These are phyloP conservation scores for Cyanidiococcus yangmingshanensis DNA, from an alignment of 23 red algal genomes.

Conservation along the genomic window DNA sequence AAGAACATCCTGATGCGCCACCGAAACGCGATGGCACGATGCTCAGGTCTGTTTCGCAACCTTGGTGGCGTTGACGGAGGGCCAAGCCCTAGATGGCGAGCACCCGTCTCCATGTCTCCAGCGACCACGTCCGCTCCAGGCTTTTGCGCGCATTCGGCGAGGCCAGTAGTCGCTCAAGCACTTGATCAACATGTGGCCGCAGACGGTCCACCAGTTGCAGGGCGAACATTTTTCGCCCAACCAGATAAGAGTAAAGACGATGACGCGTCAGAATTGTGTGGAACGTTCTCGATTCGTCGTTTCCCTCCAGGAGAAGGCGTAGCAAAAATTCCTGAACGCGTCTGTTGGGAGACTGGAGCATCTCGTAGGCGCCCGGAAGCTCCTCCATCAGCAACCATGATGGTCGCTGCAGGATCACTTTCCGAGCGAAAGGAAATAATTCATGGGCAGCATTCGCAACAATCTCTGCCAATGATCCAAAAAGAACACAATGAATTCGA, in stretches of 20 bases:
- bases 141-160: background rate
- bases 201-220: background rate
- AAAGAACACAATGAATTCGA: background rate
- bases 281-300: background rate
- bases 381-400: background rate
- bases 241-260: background rate
- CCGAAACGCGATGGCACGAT: too few species aligned
- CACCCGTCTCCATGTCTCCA: background rate
- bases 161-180: background rate
- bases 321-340: constrained; percentile 3
- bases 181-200: background rate
- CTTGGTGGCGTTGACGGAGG: too few species aligned
- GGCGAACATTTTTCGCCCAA: background rate
- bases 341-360: background rate
- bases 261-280: background rate
- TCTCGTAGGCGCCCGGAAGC: background rate
- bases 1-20: too few species aligned
- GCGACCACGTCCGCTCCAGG: background rate
- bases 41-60: too few species aligned
- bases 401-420: background rate
- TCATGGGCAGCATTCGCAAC: background rate
- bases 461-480: background rate
- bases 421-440: background rate
- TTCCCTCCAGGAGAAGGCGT: background rate
- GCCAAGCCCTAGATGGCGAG: too few species aligned